Evolutionary conservation across 805 yeast species (phyloP).

Genomic region (Phaffomyces thermotolerans): DNA sequence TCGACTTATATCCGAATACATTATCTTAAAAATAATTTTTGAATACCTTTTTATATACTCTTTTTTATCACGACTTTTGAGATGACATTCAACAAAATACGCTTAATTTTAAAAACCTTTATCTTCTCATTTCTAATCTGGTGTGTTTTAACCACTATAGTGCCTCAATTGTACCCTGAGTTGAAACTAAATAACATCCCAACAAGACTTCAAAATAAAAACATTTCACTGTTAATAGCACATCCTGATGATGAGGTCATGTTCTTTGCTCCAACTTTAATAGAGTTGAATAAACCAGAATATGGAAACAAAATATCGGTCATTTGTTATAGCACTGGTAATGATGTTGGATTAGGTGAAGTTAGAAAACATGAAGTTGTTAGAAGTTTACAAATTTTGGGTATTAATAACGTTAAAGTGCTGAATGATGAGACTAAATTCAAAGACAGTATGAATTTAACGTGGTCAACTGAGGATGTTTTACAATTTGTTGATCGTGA

Average conservation of each 20-base stretch:
- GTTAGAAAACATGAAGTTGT: conserved; percentile 54
- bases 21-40: no score
- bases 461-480: conserved; percentile 53
- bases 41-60: no score
- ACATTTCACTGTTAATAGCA: conserved; percentile 58
- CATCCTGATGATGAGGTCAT: conserved; percentile 99
- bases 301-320: conserved; percentile 47
- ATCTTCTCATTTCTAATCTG: neutral
- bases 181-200: conserved; percentile 3
- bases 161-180: neutral
- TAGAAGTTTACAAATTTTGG: conserved; percentile 47
- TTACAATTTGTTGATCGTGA: conserved; percentile 28
- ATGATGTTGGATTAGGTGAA: conserved; percentile 65
- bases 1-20: no score
- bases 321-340: conserved; percentile 72
- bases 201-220: conserved; percentile 1
- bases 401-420: conserved; percentile 36
- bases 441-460: conserved; percentile 59
- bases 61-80: no score
- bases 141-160: neutral
- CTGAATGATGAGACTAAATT: conserved; percentile 41
- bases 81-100: neutral
- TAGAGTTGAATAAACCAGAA: conserved; percentile 40
- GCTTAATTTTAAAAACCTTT: neutral
- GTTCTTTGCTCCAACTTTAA: conserved; percentile 84